Base-by-base conservation (phyloP, 768 basidiomycete species). In the Auriscalpium microsporum region DNA sequence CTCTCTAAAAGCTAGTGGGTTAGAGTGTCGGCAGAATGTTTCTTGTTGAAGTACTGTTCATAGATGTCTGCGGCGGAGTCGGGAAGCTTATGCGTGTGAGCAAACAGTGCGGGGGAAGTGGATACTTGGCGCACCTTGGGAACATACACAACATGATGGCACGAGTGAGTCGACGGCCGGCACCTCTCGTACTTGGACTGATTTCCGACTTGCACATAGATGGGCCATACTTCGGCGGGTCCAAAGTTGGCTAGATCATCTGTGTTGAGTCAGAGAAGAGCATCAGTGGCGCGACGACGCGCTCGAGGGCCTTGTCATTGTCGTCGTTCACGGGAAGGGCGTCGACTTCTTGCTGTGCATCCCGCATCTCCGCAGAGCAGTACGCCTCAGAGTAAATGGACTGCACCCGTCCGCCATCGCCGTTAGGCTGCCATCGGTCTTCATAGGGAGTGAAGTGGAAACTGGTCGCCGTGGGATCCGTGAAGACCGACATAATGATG, bases 81-180 rank as follows among this genome's bases (percentile, higher is more conserved):
- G 3, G 48, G 34, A 14, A 50, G 23, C 48, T 50, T 10, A 0
- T 14, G 16, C n/a, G 10, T 42, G 2, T 36, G 8, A 34, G 23
- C 35, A 36, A 6, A 16, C 48, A 3, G 34, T 38, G 21, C 50
- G 42, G 4, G 14, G 14, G 14, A 45, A 21, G 37, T 8, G 14
- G 33, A 11, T 37, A 19, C 14, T 14, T 4, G 23, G 17, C 58
- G 53, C 59, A 77, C 73, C 11, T 65, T 63, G 0, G 74, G 75
- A 21, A 79, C 68, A 60, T 77, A 78, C 10, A 72, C 75, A 3
- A 76, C 13, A 57, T 75, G 75, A 56, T 77, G 71, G 13, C 65
- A 63, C 1, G 73, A 68, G 16, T 63, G 57, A 1, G 67, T 64
- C 19, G 59, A 63, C 4, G 71, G 73, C 10, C 62, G 56, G 10